These are phyloP conservation scores for Clarireedia monteithiana DNA, from an alignment of 2,329 filamentous ascomycete species.

Conservation along the genomic window DNA sequence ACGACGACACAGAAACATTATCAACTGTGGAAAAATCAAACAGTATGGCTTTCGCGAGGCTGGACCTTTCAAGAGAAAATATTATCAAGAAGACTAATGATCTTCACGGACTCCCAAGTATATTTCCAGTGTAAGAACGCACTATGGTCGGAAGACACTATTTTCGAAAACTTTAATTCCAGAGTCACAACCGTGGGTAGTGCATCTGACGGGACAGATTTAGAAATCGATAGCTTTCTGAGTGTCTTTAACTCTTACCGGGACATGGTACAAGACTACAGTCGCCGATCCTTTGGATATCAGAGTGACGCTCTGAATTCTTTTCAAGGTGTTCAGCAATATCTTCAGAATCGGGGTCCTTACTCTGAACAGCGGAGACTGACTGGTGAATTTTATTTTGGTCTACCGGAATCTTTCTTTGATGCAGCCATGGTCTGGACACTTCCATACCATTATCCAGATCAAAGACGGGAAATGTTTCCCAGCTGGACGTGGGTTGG, in stretches of 20 bases:
- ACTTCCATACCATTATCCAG: background rate
- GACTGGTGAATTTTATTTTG: background rate
- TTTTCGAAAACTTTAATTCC: background rate
- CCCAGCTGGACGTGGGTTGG: constrained; percentile 7
- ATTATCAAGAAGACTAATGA: constrained; percentile 5
- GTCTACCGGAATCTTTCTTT: background rate
- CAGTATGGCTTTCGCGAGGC: constrained; percentile 1
- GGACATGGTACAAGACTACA: background rate
- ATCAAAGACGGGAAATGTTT: constrained; percentile 1
- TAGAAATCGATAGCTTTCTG: background rate
- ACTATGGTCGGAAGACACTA: constrained; percentile 4
- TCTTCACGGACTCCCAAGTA: constrained; percentile 8
- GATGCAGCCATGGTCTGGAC: background rate
- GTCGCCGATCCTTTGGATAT: background rate
- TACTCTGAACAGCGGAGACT: background rate
- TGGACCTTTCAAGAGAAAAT: constrained; percentile 11
- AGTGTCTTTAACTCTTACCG: background rate
- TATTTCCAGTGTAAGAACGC: constrained; percentile 3
- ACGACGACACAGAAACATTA: constrained; percentile 2
- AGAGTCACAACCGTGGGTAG: background rate
- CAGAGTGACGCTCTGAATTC: constrained; percentile 1
- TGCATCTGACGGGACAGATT: background rate
- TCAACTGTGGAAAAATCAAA: background rate
- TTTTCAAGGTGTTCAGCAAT: background rate
- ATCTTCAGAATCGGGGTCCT: background rate